Evolutionary conservation across 768 basidiomycete species (phyloP).

Genomic region (Fibroporia radiculosa): DNA sequence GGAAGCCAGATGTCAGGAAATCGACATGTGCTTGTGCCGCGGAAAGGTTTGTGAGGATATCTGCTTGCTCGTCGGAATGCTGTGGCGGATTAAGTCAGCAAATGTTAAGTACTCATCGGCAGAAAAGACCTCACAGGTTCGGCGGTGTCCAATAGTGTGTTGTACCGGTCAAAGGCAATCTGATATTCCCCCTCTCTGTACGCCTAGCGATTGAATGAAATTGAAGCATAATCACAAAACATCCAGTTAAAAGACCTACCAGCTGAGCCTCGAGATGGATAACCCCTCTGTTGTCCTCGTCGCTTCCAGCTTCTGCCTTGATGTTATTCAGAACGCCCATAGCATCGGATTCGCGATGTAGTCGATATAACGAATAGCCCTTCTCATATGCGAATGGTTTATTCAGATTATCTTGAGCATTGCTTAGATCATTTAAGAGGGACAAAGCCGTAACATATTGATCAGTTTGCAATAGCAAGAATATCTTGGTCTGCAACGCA

Average conservation of each 20-base stretch:
- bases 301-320: conserved; percentile 30
- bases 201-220: conserved; percentile 35
- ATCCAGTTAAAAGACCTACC: conserved; percentile 40
- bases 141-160: conserved; percentile 69
- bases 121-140: conserved; percentile 48
- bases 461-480: conserved; percentile 81
- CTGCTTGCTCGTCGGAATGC: conserved; percentile 83
- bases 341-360: conserved; percentile 73
- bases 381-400: conserved; percentile 51
- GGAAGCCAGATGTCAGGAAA: conserved; percentile 69
- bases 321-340: conserved; percentile 39
- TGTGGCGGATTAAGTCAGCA: conserved; percentile 24
- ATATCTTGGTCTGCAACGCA: conserved; percentile 78
- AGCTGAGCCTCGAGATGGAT: conserved; percentile 84
- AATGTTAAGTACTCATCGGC: neutral
- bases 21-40: conserved; percentile 79
- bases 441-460: conserved; percentile 64
- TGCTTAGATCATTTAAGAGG: conserved; percentile 36
- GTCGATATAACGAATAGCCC: conserved; percentile 78
- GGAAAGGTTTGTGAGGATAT: conserved; percentile 78
- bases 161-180: conserved; percentile 69
- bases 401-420: neutral
- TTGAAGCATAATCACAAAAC: conserved; percentile 6
- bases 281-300: conserved; percentile 46
- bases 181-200: conserved; percentile 77